Conservation (phyloP, 2,329 filamentous ascomycete species). For the Colletotrichum trifolii region DNA sequence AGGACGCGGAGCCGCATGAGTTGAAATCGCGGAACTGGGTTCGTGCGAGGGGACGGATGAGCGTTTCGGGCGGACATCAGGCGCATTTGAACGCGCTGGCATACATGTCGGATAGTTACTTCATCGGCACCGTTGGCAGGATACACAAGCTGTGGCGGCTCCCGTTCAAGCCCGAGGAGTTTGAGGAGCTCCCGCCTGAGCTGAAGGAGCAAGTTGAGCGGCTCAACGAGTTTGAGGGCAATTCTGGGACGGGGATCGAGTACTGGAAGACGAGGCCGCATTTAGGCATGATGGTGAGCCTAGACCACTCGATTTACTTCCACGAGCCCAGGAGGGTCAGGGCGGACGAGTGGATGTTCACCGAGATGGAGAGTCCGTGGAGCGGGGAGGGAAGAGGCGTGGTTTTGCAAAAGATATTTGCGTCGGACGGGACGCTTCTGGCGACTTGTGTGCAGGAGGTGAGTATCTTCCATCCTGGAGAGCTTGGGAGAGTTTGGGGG, state of each 20-base stretch:
- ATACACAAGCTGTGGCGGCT: constrained; percentile 86
- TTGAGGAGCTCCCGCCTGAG: constrained; percentile 61
- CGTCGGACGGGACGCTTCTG: constrained; percentile 75
- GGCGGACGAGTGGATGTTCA: constrained; percentile 82
- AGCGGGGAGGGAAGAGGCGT: constrained; percentile 80
- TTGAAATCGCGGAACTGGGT: constrained; percentile 69
- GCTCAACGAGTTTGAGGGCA: constrained; percentile 56
- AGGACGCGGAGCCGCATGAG: constrained; percentile 54
- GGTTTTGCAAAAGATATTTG: constrained; percentile 80
- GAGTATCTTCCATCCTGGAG: constrained; percentile 40
- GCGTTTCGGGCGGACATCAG: constrained; percentile 76
- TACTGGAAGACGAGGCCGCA: constrained; percentile 64
- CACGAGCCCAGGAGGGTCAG: constrained; percentile 68
- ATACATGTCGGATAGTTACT: constrained; percentile 93
- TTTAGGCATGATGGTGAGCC: constrained; percentile 86
- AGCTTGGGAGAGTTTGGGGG: background rate
- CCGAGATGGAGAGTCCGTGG: constrained; percentile 85
- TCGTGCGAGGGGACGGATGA: constrained; percentile 79
- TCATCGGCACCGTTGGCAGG: constrained; percentile 88
- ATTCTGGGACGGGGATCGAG: constrained; percentile 55
- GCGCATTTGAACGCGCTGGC: constrained; percentile 89
- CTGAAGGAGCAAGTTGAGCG: constrained; percentile 49
- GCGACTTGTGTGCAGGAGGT: constrained; percentile 86
- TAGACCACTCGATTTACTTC: constrained; percentile 81
- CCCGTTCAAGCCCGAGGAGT: constrained; percentile 63